Evolutionary conservation across 2,329 filamentous ascomycete genomes (phyloP).

Genomic region (Exophiala viscosa): DNA sequence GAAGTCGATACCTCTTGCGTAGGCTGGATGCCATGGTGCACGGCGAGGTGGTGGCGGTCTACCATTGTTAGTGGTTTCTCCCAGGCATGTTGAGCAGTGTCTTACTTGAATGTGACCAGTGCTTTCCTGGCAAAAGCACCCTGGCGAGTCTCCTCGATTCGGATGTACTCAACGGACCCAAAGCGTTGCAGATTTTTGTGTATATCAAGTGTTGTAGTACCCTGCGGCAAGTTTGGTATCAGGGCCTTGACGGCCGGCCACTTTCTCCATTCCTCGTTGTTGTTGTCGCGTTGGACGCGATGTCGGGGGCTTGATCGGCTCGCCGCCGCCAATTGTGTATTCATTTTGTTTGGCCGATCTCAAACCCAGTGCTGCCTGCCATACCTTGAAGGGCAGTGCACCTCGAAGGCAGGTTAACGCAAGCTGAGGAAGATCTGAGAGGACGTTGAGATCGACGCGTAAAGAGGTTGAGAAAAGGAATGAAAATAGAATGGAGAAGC

Average conservation of each 20-base stretch:
- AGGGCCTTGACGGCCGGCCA: conserved; percentile 40
- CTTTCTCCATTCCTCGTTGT: conserved; percentile 34
- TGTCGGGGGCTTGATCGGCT: not conserved
- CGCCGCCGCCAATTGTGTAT: not conserved
- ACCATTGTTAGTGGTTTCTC: conserved; percentile 30
- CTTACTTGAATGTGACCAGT: conserved; percentile 53
- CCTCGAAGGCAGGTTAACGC: too few species aligned
- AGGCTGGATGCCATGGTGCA: conserved; percentile 25
- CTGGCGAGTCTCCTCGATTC: conserved; percentile 48
- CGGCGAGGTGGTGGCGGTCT: conserved; percentile 38
- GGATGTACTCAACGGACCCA: conserved; percentile 55
- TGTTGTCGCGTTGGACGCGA: not conserved
- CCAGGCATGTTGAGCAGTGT: conserved; percentile 42
- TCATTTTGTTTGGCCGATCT: conserved; percentile 2
- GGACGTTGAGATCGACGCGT: too few species aligned
- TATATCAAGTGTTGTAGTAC: conserved; percentile 40
- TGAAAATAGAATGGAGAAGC: too few species aligned
- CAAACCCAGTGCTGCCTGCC: too few species aligned
- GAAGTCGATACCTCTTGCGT: conserved; percentile 12
- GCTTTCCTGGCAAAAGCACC: conserved; percentile 42
- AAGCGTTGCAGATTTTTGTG: conserved; percentile 51
- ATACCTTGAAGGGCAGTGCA: too few species aligned
- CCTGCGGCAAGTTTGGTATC: conserved; percentile 35
- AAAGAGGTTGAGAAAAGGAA: too few species aligned
- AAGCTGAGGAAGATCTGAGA: too few species aligned